Evolutionary conservation across 2,329 filamentous ascomycete species (phyloP), one percentile per base, ranked within the genome.

Genomic region (Pseudogymnoascus sp.): DNA sequence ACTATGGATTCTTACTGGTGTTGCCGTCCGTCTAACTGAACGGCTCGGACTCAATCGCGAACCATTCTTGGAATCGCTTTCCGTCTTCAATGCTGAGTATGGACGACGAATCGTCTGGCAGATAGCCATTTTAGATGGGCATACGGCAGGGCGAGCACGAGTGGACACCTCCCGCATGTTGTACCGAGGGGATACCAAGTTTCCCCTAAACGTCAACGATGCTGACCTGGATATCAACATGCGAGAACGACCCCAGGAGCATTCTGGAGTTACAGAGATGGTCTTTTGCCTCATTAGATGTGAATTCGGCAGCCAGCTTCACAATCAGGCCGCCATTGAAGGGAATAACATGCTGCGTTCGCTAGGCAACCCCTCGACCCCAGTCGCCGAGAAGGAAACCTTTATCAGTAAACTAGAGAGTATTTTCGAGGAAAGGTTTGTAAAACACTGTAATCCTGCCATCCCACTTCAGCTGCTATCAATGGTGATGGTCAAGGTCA

Each of bases 101-200:
- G 79, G 84, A 19, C 79, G 85, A 7, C 78, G 85, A 2, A 69
- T 87, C 0, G 88, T 84, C 81, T 83, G 82, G 75, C 82, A 86
- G 66, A 78, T 88, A n/a, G 71, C 85, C 30, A 77, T 84, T n/a
- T 76, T 87, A 1, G 85, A 88, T 65, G 75, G 80, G 28, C 79
- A 80, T 6, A 78, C 78, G 1, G 78, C 82, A 5, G 82, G 85
- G 67, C 77, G 84, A 59, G 78, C 81, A 3, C 83, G 83, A 9
- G 76, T 78, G 1, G 77, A 73, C 14, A 72, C 77, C 9, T 73
- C 77, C n/a, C 73, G 82, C 5, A 70, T 76, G 7, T 68, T 70
- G 4, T 70, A 75, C n/a, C 72, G 71, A 11, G 81, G 77, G 65
- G 78, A 81, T 66, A 82, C 80, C 1, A 72, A 72, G 2, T 69